phyloP scores from a whole-genome alignment of 2,329 filamentous ascomycete genomes.

The Aurifilum marmelostoma region DNA sequence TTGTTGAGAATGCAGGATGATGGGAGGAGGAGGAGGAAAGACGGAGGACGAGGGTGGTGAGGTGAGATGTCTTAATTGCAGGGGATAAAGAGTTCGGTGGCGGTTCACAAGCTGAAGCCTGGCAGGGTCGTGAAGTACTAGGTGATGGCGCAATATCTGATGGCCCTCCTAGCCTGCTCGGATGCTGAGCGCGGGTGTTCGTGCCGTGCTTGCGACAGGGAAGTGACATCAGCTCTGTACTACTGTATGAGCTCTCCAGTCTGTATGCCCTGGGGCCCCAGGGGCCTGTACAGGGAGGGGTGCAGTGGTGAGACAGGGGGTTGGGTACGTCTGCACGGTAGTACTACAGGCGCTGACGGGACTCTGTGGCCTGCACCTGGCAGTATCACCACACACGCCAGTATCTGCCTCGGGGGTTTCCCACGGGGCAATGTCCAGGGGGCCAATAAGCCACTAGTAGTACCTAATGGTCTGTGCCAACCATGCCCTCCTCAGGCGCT shows the following conservation, averaged over 20 bases:
- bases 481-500: background rate
- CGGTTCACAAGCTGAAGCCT: background rate
- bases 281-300: too few species aligned
- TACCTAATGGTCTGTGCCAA: background rate
- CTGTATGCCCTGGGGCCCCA: too few species aligned
- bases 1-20: background rate
- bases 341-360: background rate
- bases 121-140: background rate
- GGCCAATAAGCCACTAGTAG: too few species aligned
- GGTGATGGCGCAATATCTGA: background rate
- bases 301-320: too few species aligned
- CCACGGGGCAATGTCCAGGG: too few species aligned
- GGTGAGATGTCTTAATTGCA: background rate
- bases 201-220: slow-evolving; percentile 7
- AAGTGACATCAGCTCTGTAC: slow-evolving; percentile 5
- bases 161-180: background rate
- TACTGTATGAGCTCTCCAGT: too few species aligned
- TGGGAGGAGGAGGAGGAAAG: background rate
- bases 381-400: background rate
- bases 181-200: background rate
- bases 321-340: too few species aligned
- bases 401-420: background rate
- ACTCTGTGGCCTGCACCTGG: background rate
- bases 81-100: background rate
- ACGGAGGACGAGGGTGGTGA: background rate